A percentile compares a stretch with the other conserved stretches of the same genome.
phyloP scores from a whole-genome alignment of 441 rosid genomes.

The Erysimum pusillum region DNA sequence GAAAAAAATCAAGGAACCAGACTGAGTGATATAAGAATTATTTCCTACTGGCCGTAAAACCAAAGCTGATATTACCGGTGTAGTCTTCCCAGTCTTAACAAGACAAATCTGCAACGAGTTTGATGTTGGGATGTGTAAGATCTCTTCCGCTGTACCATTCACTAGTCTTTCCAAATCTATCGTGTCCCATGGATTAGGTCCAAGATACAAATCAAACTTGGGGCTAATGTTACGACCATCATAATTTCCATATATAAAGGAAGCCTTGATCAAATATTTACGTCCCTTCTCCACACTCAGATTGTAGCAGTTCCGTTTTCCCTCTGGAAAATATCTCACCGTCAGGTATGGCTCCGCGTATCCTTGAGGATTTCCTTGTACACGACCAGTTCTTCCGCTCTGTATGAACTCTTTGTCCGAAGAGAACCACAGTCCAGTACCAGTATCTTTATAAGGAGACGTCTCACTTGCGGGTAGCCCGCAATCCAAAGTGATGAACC shows the following conservation, averaged over 20 bases:
- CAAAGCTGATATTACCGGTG: slow-evolving; percentile 58
- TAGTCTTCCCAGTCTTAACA: not conserved
- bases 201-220: slow-evolving; percentile 22
- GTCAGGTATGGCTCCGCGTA: not conserved
- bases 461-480: slow-evolving; percentile 23
- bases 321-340: slow-evolving; percentile 55
- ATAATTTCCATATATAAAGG: slow-evolving; percentile 56
- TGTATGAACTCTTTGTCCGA: slow-evolving; percentile 24
- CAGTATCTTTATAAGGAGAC: slow-evolving; percentile 21
- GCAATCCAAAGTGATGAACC: slow-evolving; percentile 39
- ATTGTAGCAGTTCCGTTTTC: slow-evolving; percentile 56
- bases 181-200: not conserved
- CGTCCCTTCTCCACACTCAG: slow-evolving; percentile 32
- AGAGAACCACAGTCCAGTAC: slow-evolving; percentile 1
- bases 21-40: slow-evolving; percentile 36
- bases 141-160: not conserved
- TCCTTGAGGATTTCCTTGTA: not conserved
- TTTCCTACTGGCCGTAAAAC: slow-evolving; percentile 51
- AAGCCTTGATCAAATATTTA: slow-evolving; percentile 40
- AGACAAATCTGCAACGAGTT: slow-evolving; percentile 12
- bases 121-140: slow-evolving; percentile 40
- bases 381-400: slow-evolving; percentile 11
- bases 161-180: not conserved
- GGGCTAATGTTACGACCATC: slow-evolving; percentile 32
- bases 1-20: slow-evolving; percentile 43